A percentile compares a stretch with the other conserved stretches of the same genome.
These are phyloP conservation scores for Ploettnerulaceae sp. DNA, from an alignment of 2,329 filamentous ascomycete genomes.

Conservation along the genomic window DNA sequence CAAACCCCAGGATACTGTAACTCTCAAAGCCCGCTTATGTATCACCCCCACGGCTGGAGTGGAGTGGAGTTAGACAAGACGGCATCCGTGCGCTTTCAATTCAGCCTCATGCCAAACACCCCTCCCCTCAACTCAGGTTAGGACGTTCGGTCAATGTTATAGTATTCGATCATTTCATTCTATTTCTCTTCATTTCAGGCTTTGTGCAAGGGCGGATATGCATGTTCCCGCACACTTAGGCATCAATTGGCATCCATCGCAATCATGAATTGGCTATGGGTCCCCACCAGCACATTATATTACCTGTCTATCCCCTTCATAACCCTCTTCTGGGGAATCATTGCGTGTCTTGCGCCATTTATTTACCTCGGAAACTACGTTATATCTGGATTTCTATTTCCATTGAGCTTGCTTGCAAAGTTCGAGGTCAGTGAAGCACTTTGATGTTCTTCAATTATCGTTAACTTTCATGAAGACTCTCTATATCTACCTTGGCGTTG, in stretches of 20 bases:
- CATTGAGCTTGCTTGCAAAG: slow-evolving; percentile 27
- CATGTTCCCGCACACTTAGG: no score
- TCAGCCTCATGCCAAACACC: no score
- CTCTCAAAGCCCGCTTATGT: background rate
- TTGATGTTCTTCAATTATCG: background rate
- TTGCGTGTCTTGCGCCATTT: slow-evolving; percentile 26
- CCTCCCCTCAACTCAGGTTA: no score
- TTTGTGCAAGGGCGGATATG: no score
- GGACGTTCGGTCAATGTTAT: no score
- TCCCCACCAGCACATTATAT: slow-evolving; percentile 19
- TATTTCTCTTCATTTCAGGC: no score
- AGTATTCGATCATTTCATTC: background rate
- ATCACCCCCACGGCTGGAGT: background rate
- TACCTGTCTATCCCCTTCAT: slow-evolving; percentile 25
- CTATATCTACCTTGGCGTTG: slow-evolving; percentile 55
- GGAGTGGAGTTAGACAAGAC: no score
- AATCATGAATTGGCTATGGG: slow-evolving; percentile 24
- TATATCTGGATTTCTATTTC: slow-evolving; percentile 22
- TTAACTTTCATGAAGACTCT: slow-evolving; percentile 35
- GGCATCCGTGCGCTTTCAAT: no score
- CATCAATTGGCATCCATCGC: background rate
- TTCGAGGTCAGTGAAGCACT: slow-evolving; percentile 27
- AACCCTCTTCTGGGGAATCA: slow-evolving; percentile 17
- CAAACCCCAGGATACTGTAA: background rate
- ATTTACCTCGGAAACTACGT: slow-evolving; percentile 26